Evolutionary conservation across 371 early-diverging fungal species (phyloP).

Genomic region (Mucor saturninus): DNA sequence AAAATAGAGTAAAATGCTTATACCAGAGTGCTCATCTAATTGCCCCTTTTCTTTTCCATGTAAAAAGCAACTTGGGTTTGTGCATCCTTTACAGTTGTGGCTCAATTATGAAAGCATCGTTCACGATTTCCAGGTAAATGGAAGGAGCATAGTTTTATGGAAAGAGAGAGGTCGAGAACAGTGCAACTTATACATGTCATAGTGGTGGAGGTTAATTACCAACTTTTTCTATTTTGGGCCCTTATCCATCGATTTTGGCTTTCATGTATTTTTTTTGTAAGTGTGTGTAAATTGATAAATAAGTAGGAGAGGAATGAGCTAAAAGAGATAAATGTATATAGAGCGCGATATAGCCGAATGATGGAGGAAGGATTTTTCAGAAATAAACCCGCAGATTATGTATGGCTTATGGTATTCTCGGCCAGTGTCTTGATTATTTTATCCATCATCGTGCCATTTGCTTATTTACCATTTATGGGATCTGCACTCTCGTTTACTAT

Average conservation of each 20-base stretch:
- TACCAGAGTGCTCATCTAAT: neutral
- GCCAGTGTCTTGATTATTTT: slow-evolving; percentile 59
- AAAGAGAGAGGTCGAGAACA: neutral
- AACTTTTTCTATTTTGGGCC: slow-evolving; percentile 92
- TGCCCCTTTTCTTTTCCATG: neutral
- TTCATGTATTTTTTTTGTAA: slow-evolving; percentile 95
- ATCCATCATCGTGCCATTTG: slow-evolving; percentile 65
- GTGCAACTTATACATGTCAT: slow-evolving; percentile 11
- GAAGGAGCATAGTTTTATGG: neutral
- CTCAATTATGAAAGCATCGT: slow-evolving; percentile 76
- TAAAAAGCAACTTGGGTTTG: slow-evolving; percentile 68
- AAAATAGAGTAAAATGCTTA: neutral
- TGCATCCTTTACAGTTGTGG: slow-evolving; percentile 80
- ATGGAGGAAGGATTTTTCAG: slow-evolving; percentile 95
- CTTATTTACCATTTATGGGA: slow-evolving; percentile 83
- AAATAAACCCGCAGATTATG: slow-evolving; percentile 88
- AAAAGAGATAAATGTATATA: slow-evolving; percentile 25
- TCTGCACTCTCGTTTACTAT: slow-evolving; percentile 85
- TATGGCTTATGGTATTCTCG: slow-evolving; percentile 82
- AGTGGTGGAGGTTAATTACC: slow-evolving; percentile 94
- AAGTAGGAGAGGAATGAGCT: too few relatives aligned
- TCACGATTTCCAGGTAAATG: slow-evolving; percentile 66
- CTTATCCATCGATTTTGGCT: slow-evolving; percentile 87
- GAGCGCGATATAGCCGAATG: slow-evolving; percentile 87
- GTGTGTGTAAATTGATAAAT: slow-evolving; percentile 9